phyloP scores from a whole-genome alignment of 1,284 basidiomycete species.

The Thelephora terrestris region DNA sequence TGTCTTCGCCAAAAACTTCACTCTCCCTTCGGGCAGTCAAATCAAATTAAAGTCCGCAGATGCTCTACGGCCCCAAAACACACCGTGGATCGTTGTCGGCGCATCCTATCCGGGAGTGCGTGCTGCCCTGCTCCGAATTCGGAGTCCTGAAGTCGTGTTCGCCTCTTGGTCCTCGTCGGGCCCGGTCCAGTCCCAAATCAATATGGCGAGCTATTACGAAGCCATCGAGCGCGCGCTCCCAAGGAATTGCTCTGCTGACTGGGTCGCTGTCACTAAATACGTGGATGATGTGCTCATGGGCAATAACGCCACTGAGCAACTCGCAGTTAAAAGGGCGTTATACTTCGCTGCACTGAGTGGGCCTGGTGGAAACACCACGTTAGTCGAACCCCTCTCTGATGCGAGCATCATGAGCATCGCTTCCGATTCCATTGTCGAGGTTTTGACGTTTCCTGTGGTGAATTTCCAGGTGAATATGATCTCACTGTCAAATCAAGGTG shows the following conservation, averaged over 20 bases:
- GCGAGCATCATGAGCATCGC: too few species aligned
- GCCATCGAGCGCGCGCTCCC: conserved; percentile 39
- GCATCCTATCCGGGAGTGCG: conserved; percentile 38
- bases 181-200: conserved; percentile 38
- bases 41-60: conserved; percentile 5
- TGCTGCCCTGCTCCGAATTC: conserved; percentile 30
- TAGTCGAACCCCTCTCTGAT: conserved; percentile 14
- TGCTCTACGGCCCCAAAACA: conserved; percentile 30
- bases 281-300: conserved; percentile 32
- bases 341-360: conserved; percentile 31
- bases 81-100: conserved; percentile 39
- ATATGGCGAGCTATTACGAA: conserved; percentile 41
- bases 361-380: conserved; percentile 31
- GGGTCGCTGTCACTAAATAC: conserved; percentile 36
- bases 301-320: conserved; percentile 21
- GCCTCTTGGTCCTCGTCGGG: conserved; percentile 42
- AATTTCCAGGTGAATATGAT: neutral
- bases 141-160: conserved; percentile 36
- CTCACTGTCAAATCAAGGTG: conserved; percentile 38
- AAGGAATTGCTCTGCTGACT: conserved; percentile 43
- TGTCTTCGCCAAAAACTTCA: conserved; percentile 37
- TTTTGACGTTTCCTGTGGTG: neutral
- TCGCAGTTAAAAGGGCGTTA: conserved; percentile 32
- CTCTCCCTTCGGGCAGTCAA: neutral
- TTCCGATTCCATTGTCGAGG: neutral